Evolutionary conservation across 257 asterid species (phyloP), one percentile per base, ranked within the genome.

Genomic region (Lycium ferocissimum): DNA sequence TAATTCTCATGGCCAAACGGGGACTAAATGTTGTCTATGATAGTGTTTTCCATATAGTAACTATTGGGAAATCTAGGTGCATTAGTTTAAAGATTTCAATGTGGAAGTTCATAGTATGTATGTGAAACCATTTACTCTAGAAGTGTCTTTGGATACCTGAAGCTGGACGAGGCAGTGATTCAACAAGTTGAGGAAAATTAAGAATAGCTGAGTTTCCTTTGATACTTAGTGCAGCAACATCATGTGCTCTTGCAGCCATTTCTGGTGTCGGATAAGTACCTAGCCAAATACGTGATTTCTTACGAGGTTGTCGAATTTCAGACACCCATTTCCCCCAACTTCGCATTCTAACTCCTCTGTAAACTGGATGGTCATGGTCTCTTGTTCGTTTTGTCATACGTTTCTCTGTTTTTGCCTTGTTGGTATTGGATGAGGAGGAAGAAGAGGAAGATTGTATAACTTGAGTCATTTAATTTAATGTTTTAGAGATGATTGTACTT

Each of bases 201-300:
- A 58, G 84, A 63, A 80, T 80, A 0, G 84, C 84, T 9, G 84
- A 80, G 14, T 45, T 38, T 11, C 72, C 84, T 63, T 80, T 58
- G 1, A 80, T 80, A 14, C 84, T 80, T 40, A 80, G 70, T 3
- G 84, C 84, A 22, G 84, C 72, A 3, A 80, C 84, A 35, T 80
- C 84, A n/a, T 80, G 84, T 10, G 84, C 84, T 58, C 84, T 37
- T 7, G 84, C 84, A 59, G 84, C 84, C 84, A 80, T 80, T 80
- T 80, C 84, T 2, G 84, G 71, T 2, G 72, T 80, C 6, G 84
- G 84, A 63, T 80, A 80, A 59, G 72, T 80, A 0, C 72, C 84
- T 1, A 80, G 40, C 72, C 84, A 80, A 57, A 80, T 80, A 1
- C 84, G 22, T 4, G 72, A 80, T 63, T 80, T 80, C 57, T 59